Base-by-base conservation (phyloP, 2,329 filamentous ascomycete species). In the Chaetoscypha palmicola region DNA sequence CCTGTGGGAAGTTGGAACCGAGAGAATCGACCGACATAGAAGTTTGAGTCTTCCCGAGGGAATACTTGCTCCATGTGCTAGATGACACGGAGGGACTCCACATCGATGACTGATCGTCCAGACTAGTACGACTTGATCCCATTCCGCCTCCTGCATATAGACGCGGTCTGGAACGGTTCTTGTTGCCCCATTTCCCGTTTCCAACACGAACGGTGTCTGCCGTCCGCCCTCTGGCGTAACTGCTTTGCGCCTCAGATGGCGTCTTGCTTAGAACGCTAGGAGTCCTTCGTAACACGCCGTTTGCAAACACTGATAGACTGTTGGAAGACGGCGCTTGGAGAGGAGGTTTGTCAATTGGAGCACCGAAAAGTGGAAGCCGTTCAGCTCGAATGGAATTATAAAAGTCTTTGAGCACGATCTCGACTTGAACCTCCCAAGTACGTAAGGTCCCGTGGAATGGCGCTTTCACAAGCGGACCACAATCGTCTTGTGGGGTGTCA, bases 51-150 rank as follows among this genome's bases (percentile, higher is more conserved):
- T 94, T 88, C 23, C 90, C 88, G 48, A 94, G 74, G 0, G 91
- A 97, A 59, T 92, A 86, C 58, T 87, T 91, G 68, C 90, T 96
- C 89, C 90, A 96, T 0, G 86, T 92, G 52, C 89, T 94, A n/a
- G 89, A 94, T 12, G 73, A 76, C 30, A 72, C 67, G 1, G 78
- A 71, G 9, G 92, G 92, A 56, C 87, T 96, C 87, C 88, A 97
- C 36, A 96, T 74, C 2, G 88, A 94, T 49, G 81, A 86, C 47
- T 81, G 79, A 57, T 98, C 92, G 48, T 98, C 92, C 52, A 98
- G 79, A 64, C 91, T 97, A 8, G 91, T 97, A 39, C 90, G 79
- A 60, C 89, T 96, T 0, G 91, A 96, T 19, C 85, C 89, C 60
- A 94, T 79, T 10, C 86, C 88, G 31, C 84, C 91, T 39, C 79